These are phyloP conservation scores for Pseudocercospora macadamiae DNA, from an alignment of 2,329 filamentous ascomycete species.

Conservation along the genomic window DNA sequence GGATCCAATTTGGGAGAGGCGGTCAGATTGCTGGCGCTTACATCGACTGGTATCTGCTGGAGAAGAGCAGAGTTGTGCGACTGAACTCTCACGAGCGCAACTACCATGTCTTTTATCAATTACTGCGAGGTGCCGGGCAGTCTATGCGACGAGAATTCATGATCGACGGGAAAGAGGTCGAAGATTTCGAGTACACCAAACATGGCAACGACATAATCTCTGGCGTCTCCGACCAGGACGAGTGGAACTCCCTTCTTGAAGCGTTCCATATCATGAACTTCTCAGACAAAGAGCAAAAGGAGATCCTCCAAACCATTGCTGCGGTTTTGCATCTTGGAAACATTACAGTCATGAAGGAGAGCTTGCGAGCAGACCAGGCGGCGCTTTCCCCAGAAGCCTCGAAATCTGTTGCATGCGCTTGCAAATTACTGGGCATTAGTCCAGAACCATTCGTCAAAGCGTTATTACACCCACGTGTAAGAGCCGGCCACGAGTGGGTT, in stretches of 20 bases:
- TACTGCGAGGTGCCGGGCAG: conserved; percentile 79
- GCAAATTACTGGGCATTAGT: conserved; percentile 80
- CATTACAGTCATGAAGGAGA: conserved; percentile 86
- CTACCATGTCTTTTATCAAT: conserved; percentile 97
- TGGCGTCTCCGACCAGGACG: conserved; percentile 85
- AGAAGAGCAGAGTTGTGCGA: conserved; percentile 95
- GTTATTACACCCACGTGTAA: conserved; percentile 87
- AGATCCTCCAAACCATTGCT: conserved; percentile 84
- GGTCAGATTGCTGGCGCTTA: conserved; percentile 94
- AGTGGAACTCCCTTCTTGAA: conserved; percentile 89
- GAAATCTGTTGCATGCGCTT: conserved; percentile 75
- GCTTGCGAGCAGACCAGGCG: conserved; percentile 86
- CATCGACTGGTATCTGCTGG: conserved; percentile 97
- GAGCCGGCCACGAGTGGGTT: conserved; percentile 96
- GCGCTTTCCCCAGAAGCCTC: conserved; percentile 75
- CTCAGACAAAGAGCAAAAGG: conserved; percentile 76
- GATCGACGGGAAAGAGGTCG: conserved; percentile 72
- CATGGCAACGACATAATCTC: conserved; percentile 89
- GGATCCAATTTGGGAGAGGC: conserved; percentile 86
- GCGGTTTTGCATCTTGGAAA: conserved; percentile 94
- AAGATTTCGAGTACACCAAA: conserved; percentile 89
- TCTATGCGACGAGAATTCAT: conserved; percentile 76
- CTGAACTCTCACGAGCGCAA: conserved; percentile 88
- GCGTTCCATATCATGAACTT: conserved; percentile 96
- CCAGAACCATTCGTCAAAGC: conserved; percentile 85